Evolutionary conservation across 164 flowering plant species (phyloP).

Genomic region (Chimonanthus salicifolius): DNA sequence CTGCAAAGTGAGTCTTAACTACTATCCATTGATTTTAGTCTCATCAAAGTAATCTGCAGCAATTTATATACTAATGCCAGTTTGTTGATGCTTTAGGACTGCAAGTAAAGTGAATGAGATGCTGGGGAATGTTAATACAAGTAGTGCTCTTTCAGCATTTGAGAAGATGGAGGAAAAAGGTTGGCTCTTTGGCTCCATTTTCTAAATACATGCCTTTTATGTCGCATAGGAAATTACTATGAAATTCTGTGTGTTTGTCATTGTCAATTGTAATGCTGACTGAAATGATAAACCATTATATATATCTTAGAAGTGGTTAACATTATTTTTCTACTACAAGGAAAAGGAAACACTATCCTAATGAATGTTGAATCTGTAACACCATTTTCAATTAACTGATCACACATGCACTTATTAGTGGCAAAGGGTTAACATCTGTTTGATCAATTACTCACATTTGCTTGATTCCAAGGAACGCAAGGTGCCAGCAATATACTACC

Average conservation of each 20-base stretch:
- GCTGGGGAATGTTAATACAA: constrained; percentile 91
- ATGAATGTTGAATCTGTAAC: background rate
- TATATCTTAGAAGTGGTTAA: background rate
- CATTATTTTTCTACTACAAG: background rate
- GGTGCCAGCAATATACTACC: background rate
- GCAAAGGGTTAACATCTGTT: background rate
- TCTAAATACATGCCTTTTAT: background rate
- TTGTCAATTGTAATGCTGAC: background rate
- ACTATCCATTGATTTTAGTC: constrained; percentile 4
- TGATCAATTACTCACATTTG: background rate
- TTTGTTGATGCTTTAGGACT: constrained; percentile 46
- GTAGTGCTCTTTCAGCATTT: constrained; percentile 93
- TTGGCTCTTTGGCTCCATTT: constrained; percentile 6
- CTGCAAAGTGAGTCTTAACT: constrained; percentile 72
- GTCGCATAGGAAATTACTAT: background rate
- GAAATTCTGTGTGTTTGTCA: background rate
- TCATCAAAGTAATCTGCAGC: background rate
- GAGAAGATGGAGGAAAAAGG: constrained; percentile 99
- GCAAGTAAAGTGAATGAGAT: constrained; percentile 90
- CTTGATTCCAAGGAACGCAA: background rate
- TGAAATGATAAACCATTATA: background rate
- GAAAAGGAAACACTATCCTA: background rate
- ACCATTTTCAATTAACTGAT: background rate
- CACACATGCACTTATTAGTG: background rate
- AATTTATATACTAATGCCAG: background rate